Base-by-base conservation (phyloP, 2,329 filamentous ascomycete genomes). In the Cladosporium sp. region DNA sequence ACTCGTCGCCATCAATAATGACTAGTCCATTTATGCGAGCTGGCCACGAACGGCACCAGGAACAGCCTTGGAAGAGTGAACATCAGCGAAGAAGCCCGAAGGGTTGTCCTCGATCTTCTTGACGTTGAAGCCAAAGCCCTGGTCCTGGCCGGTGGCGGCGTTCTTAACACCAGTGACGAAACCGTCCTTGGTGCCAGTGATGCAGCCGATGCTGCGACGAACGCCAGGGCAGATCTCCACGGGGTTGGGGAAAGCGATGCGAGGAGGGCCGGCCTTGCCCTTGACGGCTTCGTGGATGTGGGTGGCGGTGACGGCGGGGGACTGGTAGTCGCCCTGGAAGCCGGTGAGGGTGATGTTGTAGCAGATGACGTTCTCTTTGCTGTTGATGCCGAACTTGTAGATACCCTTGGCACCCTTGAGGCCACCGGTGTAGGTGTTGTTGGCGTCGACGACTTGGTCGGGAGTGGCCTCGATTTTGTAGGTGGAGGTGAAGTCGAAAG, bases 321-420 rank as follows among this genome's bases (percentile, higher is more conserved):
- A 85, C 69, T 79, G 71, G 72, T 84, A 86, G 2, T 81, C 75
- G 62, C 84, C 84, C 25, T 76, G 77, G 72, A 86, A 83, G 66
- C 78, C 78, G 51, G 77, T 73, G 54, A 86, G 76, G 43, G 79
- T 83, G 54, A 65, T 65, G 54, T 59, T 48, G 54, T 65, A 65
- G 78, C 79, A 81, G 73, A 81, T 80, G 59, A 75, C 73, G 71
- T 81, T 77, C 63, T 76, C 70, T 16, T 76, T 70, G 30, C 79
- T 76, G 77, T 86, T 85, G 75, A 87, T 80, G 67, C 82, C 84
- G 70, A 81, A 83, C 70, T 82, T 80, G 79, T 82, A 86, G 66
- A 80, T 74, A 23, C 84, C 84, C 39, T 75, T 74, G 46, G 81
- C 79, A 36, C 81, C 81, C 34, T 56, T 49, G 51, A 70, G 68